Conservation (phyloP, 805 yeast genomes). For the Ogataea glucozyma region DNA sequence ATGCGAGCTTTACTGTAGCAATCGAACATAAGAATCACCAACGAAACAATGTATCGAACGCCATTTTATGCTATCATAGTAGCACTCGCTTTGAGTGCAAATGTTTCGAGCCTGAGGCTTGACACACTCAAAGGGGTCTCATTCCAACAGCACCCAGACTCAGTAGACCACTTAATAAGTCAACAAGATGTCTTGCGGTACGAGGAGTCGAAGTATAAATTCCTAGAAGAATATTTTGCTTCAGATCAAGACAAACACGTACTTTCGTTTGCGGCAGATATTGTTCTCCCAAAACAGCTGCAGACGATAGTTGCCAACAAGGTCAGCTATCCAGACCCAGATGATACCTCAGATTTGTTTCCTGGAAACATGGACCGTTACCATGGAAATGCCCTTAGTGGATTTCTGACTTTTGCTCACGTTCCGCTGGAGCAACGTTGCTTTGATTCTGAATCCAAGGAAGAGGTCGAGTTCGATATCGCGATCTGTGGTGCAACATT, state of each 20-base stretch:
- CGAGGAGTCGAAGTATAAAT: constrained; percentile 20
- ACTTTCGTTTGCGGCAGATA: constrained; percentile 10
- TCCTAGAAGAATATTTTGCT: constrained; percentile 23
- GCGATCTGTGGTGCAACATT: constrained; percentile 59
- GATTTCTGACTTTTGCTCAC: constrained; percentile 23
- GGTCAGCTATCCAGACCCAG: constrained; percentile 21
- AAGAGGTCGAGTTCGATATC: constrained; percentile 38
- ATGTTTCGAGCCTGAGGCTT: too few species aligned
- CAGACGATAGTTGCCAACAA: constrained; percentile 11
- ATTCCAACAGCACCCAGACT: too few species aligned
- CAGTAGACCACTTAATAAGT: neutral
- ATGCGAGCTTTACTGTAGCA: too few species aligned
- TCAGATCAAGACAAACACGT: constrained; percentile 12
- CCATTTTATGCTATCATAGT: too few species aligned
- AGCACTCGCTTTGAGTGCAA: too few species aligned
- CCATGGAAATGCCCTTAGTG: constrained; percentile 24
- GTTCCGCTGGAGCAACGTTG: constrained; percentile 19
- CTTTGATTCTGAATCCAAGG: constrained; percentile 15
- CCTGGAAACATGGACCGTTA: constrained; percentile 26
- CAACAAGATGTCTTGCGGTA: neutral
- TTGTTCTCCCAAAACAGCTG: constrained; percentile 14
- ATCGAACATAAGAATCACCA: too few species aligned
- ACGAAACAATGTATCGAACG: too few species aligned
- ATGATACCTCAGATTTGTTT: constrained; percentile 24
- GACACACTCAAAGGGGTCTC: too few species aligned